Base-by-base conservation (phyloP, 768 basidiomycete genomes). In the Leccinum aurantiacum region DNA sequence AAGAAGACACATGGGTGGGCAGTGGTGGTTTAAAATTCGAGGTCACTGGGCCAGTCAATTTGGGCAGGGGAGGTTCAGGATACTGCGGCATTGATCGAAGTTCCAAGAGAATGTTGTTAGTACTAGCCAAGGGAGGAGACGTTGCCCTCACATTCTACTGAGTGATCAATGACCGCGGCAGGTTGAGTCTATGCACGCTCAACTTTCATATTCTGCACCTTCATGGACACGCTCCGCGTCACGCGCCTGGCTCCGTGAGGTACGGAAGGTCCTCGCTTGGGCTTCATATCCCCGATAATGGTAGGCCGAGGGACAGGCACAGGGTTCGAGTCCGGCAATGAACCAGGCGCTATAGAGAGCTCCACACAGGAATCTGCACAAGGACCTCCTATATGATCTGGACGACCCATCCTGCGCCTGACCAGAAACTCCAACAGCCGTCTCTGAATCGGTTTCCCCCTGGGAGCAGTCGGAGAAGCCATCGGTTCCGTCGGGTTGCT, bases 211-310 rank as follows among this genome's bases (percentile, higher is more conserved):
- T 54, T 58, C 51, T 64, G 58, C 31, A 66, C 63, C 52, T 63
- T 74, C 63, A 74, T 50, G 15, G 71, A 75, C 9, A 65, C 58
- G 33, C 72, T 73, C 29, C 72, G 62, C 13, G 72, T 73, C 13
- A 74, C 31, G 6, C 70, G 73, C 41, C 58, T 67, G 24, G 60
- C n/a, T 15, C 56, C 61, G 10, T 53, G 56, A 13, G 55, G 59
- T 22, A 17, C n/a, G 1, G 60, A 63, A 33, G 65, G 60, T 31
- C 57, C 63, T 57, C 53, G 61, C 41, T 56, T 69, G n/a, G 52
- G 63, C 5, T 61, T 71, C 66, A 67, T 62, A 29, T 59, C 52
- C 1, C 57, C 54, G 9, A 63, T 19, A 8, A 61, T 22, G 14
- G 13, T 38, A 46, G 53, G 52, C 27, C 60, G 60, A 3, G 60